These are phyloP conservation scores for Sphagnurus paluster DNA, from an alignment of 1,284 basidiomycete species.

Conservation along the genomic window DNA sequence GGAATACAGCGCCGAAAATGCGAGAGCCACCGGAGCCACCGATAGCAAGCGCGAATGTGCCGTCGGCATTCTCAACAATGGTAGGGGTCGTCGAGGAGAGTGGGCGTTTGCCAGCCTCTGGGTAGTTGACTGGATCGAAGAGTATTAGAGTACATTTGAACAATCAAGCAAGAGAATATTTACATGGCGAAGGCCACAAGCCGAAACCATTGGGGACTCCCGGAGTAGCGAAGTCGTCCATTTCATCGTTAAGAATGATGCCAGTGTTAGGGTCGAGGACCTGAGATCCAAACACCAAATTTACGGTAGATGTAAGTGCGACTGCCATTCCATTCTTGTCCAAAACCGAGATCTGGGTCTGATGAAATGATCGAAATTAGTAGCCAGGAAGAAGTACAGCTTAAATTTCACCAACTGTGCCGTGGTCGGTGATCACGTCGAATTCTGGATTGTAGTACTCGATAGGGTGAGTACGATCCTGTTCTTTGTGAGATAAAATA, in stretches of 20 bases:
- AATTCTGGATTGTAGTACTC: constrained; percentile 85
- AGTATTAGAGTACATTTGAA: background rate
- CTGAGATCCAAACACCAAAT: constrained; percentile 83
- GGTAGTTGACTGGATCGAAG: constrained; percentile 72
- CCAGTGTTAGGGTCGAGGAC: constrained; percentile 87
- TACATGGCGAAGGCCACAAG: constrained; percentile 82
- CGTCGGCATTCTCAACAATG: constrained; percentile 76
- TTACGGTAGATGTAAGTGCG: constrained; percentile 85
- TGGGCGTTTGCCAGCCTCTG: constrained; percentile 83
- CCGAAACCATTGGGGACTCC: constrained; percentile 83
- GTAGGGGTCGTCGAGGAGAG: constrained; percentile 83
- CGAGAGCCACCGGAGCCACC: constrained; percentile 88
- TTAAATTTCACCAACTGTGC: constrained; percentile 60
- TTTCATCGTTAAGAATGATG: constrained; percentile 89
- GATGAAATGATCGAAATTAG: constrained; percentile 3
- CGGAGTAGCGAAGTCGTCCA: constrained; percentile 89
- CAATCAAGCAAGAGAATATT: background rate
- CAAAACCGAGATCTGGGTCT: constrained; percentile 83
- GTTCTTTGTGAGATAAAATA: constrained; percentile 16
- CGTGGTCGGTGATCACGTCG: constrained; percentile 79
- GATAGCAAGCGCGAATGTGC: constrained; percentile 69
- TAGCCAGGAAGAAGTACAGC: background rate
- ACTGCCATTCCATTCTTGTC: constrained; percentile 87
- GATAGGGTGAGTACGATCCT: constrained; percentile 79
- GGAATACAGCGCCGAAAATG: constrained; percentile 82